Evolutionary conservation across 2,329 filamentous ascomycete genomes (phyloP), one percentile per base, ranked within the genome.

Genomic region (Fusarium euwallaceae): DNA sequence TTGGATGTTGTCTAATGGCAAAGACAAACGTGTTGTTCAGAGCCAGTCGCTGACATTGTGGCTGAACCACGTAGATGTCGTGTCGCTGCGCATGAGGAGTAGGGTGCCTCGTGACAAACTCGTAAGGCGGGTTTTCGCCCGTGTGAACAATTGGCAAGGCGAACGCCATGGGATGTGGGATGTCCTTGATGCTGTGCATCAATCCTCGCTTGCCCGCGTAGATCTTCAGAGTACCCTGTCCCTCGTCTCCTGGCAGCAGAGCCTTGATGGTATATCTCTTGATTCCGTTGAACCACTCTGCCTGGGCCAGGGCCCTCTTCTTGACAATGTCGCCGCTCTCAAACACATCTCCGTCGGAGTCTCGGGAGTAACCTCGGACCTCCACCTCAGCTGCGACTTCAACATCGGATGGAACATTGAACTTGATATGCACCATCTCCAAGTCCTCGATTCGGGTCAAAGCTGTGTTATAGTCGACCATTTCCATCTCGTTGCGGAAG

Each of bases 1-100:
- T 88, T 0, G 95, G 94, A 81, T 99, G 95, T 80, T 99, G 97
- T 55, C 97, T 94, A 70, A 99, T 93, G 63, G 94, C 94, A 82
- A 99, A 99, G 32, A 99, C 96, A 80, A 98, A 99, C 0, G 97
- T 99, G 81, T 99, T 98, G 86, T 98, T 98, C 66, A 97, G 88
- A 2, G 95, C 95, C 32, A 99, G 87, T 29, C 92, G 91, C 74
- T 93, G 90, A 82, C 97, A 99, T 83, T 99, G 97, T 1, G 97
- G 97, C 81, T 98, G 97, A 53, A 95, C 94, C 73, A 99, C 94
- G 82, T 99, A 99, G 68, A 99, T 92, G 81, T 99, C 97, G 82
- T 99, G 95, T 48, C 96, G 91, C 80, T 98, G 95, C n/a, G 97
- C 97, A 82, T 99, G 97, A 10, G 97, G 97, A 4, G 97, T 99